Evolutionary conservation across 139 green algal genomes (phyloP), one percentile per base, ranked within the genome.

Genomic region (Raphidocelis subcapitata): DNA sequence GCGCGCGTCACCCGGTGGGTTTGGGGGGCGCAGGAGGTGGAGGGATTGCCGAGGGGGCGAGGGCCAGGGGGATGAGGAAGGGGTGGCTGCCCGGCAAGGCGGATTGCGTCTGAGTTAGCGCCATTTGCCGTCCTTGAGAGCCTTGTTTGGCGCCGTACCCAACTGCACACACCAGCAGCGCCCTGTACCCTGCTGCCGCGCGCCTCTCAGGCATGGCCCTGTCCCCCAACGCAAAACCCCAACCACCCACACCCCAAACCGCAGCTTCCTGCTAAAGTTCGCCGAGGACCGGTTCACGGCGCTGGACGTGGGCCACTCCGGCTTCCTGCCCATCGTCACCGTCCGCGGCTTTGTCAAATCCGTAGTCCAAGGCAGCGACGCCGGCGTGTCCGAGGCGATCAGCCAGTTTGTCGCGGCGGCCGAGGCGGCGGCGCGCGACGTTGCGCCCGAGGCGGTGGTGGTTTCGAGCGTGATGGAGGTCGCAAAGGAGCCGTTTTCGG

Each of bases 1-100:
- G 35, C 56, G 37, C 76, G 82, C 35, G 76, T 85, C 65, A 81
- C 85, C 75, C 70, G 67, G 70, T 70, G 32, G 28, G 60, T 12
- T 2, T 57, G 49, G 18, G 49, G 20, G 18, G 20, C 18, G 20
- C 49, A 57, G 49, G 49, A n/a, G 49, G 49, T n/a, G 18, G 20
- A n/a, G 18, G 18, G 18, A 57, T n/a, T n/a, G 49, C 49, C 20
- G 18, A 20, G 49, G 49, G 20, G 18, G 49, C 20, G 18, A 57
- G 49, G 20, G 49, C 20, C 49, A 57, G 18, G 20, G 20, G 18
- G 49, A 16, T 31, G 10, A 62, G n/a, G n/a, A 62, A 62, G 55
- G n/a, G 24, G 24, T 28, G n/a, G n/a, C n/a, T n/a, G 21, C 24
- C 1, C 23, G 24, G 21, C 23, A 21, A 59, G 1, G 24, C 1